Percentiles rank a stretch among this genome's conserved stretches.
Conservation (phyloP, 768 basidiomycete species). For the Tulasnella sp. region DNA sequence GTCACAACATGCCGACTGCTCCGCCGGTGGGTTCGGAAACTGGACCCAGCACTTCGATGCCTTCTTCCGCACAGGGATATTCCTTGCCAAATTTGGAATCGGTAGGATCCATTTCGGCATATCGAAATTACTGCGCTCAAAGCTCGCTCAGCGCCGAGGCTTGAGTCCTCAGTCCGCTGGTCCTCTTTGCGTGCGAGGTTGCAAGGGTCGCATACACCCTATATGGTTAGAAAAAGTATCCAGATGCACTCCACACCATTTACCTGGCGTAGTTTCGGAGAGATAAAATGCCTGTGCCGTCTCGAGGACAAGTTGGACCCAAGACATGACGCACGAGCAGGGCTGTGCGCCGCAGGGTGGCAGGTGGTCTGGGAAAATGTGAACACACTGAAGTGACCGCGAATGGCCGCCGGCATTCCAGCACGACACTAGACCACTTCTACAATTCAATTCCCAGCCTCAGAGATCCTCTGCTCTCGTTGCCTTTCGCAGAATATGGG, state of each 20-base stretch:
- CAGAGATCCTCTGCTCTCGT: background rate
- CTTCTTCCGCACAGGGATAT: background rate
- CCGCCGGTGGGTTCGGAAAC: background rate
- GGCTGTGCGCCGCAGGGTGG: background rate
- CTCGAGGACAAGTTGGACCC: too few species aligned
- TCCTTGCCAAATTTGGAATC: background rate
- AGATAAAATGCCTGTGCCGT: background rate
- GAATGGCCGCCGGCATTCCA: background rate
- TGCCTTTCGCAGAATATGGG: background rate
- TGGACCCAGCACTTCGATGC: background rate
- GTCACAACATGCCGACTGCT: background rate
- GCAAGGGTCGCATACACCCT: background rate
- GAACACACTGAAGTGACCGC: background rate
- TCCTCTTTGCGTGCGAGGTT: background rate
- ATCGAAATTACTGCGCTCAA: background rate
- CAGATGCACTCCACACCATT: background rate
- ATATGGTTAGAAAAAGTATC: background rate
- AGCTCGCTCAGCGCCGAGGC: background rate
- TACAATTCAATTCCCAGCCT: background rate
- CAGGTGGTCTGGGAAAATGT: background rate
- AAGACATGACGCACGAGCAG: background rate
- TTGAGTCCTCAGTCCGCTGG: background rate
- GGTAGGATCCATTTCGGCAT: background rate
- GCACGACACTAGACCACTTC: background rate
- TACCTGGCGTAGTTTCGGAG: background rate